These are phyloP conservation scores for Nothophoma quercina DNA, from an alignment of 2,329 filamentous ascomycete species.

Conservation along the genomic window DNA sequence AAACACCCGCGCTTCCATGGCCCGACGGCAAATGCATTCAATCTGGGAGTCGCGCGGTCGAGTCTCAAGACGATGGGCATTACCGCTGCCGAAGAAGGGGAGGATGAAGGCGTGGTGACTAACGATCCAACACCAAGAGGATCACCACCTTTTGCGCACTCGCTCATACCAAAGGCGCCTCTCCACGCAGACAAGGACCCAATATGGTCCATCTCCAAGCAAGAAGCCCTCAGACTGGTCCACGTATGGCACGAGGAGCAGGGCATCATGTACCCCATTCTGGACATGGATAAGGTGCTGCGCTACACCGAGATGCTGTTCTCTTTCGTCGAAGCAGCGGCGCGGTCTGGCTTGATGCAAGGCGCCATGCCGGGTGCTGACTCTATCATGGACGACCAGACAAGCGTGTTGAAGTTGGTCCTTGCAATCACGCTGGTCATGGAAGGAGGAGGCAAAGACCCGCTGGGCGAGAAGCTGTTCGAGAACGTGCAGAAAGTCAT, in stretches of 20 bases:
- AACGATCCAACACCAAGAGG: conserved; percentile 61
- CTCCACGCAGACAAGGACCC: conserved; percentile 70
- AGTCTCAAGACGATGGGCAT: conserved; percentile 92
- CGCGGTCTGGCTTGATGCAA: conserved; percentile 65
- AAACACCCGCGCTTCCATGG: conserved; percentile 76
- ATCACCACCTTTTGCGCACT: conserved; percentile 49
- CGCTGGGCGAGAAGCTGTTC: conserved; percentile 75
- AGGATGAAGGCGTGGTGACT: conserved; percentile 66
- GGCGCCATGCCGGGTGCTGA: conserved; percentile 63
- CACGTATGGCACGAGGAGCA: conserved; percentile 88
- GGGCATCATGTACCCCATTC: conserved; percentile 88
- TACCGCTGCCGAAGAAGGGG: conserved; percentile 66
- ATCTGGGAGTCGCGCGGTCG: conserved; percentile 83
- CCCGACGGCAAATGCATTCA: conserved; percentile 85
- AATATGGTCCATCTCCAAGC: conserved; percentile 77
- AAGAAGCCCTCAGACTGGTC: conserved; percentile 82
- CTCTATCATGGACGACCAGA: conserved; percentile 67
- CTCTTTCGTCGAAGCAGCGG: conserved; percentile 74
- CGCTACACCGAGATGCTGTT: conserved; percentile 74
- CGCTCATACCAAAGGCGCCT: conserved; percentile 19
- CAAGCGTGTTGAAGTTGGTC: conserved; percentile 81
- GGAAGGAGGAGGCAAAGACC: conserved; percentile 80
- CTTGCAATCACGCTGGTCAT: conserved; percentile 79
- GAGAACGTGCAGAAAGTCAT: conserved; percentile 76
- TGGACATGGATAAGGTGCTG: conserved; percentile 76